Evolutionary conservation across 768 basidiomycete genomes (phyloP).

Genomic region (Gloeophyllum trabeum): DNA sequence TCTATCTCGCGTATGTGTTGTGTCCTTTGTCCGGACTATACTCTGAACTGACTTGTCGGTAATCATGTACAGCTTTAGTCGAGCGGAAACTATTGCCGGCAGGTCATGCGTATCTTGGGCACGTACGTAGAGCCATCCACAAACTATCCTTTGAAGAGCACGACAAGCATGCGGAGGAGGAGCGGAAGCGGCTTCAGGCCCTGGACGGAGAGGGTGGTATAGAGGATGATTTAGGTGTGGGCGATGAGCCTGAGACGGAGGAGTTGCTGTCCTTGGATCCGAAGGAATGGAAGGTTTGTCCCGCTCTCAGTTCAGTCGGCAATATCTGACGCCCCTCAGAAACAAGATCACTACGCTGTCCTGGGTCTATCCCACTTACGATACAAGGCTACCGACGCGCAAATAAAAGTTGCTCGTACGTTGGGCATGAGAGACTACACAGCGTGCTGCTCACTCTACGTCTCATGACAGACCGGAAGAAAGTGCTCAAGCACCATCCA

Average conservation of each 20-base stretch:
- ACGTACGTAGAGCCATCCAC: slow-evolving; percentile 65
- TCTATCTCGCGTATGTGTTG: slow-evolving; percentile 19
- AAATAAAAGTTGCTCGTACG: slow-evolving; percentile 95
- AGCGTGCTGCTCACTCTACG: too few relatives aligned
- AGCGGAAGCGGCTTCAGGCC: slow-evolving; percentile 36
- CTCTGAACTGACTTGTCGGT: slow-evolving; percentile 3
- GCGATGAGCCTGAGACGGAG: slow-evolving; percentile 75
- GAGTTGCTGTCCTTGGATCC: slow-evolving; percentile 74
- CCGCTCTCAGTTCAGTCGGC: not conserved
- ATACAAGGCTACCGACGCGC: slow-evolving; percentile 76
- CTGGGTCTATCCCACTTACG: slow-evolving; percentile 88
- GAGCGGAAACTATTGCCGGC: slow-evolving; percentile 62
- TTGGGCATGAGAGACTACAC: too few relatives aligned
- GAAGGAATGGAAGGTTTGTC: slow-evolving; percentile 91
- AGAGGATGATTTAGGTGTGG: slow-evolving; percentile 86
- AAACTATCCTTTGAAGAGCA: slow-evolving; percentile 75
- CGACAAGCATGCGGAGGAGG: slow-evolving; percentile 53
- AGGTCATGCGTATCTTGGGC: slow-evolving; percentile 79
- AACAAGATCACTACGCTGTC: slow-evolving; percentile 98
- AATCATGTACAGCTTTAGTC: slow-evolving; percentile 25
- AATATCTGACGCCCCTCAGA: slow-evolving; percentile 29
- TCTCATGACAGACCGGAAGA: slow-evolving; percentile 74
- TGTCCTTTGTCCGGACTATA: slow-evolving; percentile 1
- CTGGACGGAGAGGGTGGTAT: slow-evolving; percentile 33
- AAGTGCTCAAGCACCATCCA: slow-evolving; percentile 97